A percentile compares a stretch with the other conserved stretches of the same genome.
These are phyloP conservation scores for Ophiostoma perfectum DNA, from an alignment of 2,329 filamentous ascomycete species.

Conservation along the genomic window DNA sequence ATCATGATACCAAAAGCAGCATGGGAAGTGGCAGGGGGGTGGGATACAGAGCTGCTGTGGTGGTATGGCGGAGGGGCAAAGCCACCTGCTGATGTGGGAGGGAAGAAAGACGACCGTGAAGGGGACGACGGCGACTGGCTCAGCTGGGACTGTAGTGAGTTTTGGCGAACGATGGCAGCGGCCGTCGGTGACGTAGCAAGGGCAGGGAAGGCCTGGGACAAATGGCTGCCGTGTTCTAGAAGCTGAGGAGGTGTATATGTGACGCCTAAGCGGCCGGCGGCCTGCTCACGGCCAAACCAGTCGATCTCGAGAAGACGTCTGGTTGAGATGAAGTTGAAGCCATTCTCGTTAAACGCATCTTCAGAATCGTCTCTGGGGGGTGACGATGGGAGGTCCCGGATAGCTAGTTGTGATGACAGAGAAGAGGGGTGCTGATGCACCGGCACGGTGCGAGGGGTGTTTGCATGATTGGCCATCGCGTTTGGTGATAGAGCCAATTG, in stretches of 20 bases:
- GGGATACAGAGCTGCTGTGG: slow-evolving; percentile 2
- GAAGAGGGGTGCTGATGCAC: slow-evolving; percentile 11
- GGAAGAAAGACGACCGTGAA: slow-evolving; percentile 15
- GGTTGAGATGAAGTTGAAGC: slow-evolving; percentile 49
- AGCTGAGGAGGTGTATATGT: slow-evolving; percentile 38
- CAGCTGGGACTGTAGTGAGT: slow-evolving; percentile 7
- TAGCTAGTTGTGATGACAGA: neutral
- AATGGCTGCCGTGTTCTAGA: slow-evolving; percentile 5
- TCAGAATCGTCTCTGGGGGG: slow-evolving; percentile 34
- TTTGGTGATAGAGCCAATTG: slow-evolving; percentile 9
- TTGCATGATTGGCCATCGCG: slow-evolving; percentile 10
- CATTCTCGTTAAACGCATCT: slow-evolving; percentile 31
- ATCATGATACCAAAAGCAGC: slow-evolving; percentile 26
- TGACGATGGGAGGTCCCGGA: slow-evolving; percentile 1
- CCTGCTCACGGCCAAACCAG: slow-evolving; percentile 35
- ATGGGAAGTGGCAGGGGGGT: neutral
- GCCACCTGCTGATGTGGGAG: neutral
- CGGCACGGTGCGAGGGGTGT: slow-evolving; percentile 15
- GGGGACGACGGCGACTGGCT: neutral
- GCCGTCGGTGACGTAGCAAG: neutral
- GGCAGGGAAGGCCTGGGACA: neutral
- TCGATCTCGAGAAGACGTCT: slow-evolving; percentile 49
- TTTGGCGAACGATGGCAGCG: slow-evolving; percentile 16
- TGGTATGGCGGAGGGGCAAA: neutral
- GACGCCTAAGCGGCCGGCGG: slow-evolving; percentile 39